Conservation (phyloP, 192 early-diverging fungal species). For the Radiomyces spectabilis region DNA sequence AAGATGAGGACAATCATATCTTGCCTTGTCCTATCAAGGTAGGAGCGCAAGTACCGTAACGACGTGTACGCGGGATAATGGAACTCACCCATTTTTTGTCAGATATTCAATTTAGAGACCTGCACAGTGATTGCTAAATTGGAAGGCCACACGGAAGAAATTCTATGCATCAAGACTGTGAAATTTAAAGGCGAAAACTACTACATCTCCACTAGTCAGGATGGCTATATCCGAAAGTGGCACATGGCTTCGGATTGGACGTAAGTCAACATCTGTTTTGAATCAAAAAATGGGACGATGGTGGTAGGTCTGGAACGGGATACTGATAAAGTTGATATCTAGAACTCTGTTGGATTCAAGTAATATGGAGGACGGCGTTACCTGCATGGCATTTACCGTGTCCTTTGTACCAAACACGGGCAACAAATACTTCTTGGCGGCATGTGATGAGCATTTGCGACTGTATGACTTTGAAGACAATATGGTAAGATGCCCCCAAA, state of each 20-base stretch:
- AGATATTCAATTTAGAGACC: conserved; percentile 75
- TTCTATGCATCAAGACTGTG: conserved; percentile 73
- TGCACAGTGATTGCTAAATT: conserved; percentile 76
- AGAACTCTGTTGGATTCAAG: conserved; percentile 52
- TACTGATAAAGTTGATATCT: not conserved
- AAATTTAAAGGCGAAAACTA: conserved; percentile 77
- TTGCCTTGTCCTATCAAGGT: conserved; percentile 88
- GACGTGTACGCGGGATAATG: not conserved
- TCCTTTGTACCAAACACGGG: conserved; percentile 91
- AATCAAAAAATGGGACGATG: too few species aligned
- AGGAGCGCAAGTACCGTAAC: not conserved
- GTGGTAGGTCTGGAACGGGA: too few species aligned
- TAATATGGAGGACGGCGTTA: conserved; percentile 75
- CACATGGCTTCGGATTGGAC: conserved; percentile 76
- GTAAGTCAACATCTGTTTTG: conserved; percentile 23
- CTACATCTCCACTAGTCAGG: conserved; percentile 85
- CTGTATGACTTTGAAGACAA: conserved; percentile 87
- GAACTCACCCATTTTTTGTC: not conserved
- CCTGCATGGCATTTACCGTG: conserved; percentile 94
- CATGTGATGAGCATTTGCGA: conserved; percentile 80
- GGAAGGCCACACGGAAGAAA: conserved; percentile 83
- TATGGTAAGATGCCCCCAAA: conserved; percentile 34
- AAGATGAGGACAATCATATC: conserved; percentile 92
- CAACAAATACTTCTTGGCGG: conserved; percentile 88
- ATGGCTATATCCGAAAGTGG: conserved; percentile 91